Evolutionary conservation across 1,284 basidiomycete genomes (phyloP).

Genomic region (Sanguinoderma infundibulare): DNA sequence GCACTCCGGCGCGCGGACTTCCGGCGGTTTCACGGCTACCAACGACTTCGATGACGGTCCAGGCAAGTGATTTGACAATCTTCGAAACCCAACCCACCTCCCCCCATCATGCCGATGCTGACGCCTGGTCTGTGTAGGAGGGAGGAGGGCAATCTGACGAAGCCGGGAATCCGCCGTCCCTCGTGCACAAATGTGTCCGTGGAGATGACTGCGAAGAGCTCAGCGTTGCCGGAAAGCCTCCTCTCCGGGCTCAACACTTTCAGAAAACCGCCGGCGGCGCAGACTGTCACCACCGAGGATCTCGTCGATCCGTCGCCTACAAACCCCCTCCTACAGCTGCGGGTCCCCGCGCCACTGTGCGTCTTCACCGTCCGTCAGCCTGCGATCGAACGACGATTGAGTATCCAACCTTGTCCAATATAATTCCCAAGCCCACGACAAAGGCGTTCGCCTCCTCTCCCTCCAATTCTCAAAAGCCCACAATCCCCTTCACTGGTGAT

Average conservation of each 20-base stretch:
- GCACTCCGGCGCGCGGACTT: neutral
- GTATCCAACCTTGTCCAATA: too few species aligned
- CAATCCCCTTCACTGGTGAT: too few species aligned
- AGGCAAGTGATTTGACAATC: neutral
- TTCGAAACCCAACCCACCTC: too few species aligned
- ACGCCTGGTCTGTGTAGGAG: neutral
- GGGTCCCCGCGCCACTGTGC: too few species aligned
- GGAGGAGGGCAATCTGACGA: neutral
- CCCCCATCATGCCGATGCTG: neutral
- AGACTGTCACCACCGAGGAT: neutral
- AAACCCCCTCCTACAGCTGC: too few species aligned
- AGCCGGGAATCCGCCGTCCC: neutral
- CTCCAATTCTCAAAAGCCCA: too few species aligned
- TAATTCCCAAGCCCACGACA: too few species aligned
- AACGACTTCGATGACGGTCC: neutral
- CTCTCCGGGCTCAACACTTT: neutral
- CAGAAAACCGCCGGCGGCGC: neutral
- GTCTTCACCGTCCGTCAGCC: too few species aligned
- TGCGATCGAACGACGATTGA: too few species aligned
- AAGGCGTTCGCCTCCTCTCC: too few species aligned
- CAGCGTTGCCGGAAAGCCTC: neutral
- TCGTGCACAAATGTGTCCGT: neutral
- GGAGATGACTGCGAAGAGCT: neutral
- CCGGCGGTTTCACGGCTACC: neutral
- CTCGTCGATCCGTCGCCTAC: too few species aligned